Evolutionary conservation across 257 asterid species (phyloP).

Genomic region (Lycium barbarum): DNA sequence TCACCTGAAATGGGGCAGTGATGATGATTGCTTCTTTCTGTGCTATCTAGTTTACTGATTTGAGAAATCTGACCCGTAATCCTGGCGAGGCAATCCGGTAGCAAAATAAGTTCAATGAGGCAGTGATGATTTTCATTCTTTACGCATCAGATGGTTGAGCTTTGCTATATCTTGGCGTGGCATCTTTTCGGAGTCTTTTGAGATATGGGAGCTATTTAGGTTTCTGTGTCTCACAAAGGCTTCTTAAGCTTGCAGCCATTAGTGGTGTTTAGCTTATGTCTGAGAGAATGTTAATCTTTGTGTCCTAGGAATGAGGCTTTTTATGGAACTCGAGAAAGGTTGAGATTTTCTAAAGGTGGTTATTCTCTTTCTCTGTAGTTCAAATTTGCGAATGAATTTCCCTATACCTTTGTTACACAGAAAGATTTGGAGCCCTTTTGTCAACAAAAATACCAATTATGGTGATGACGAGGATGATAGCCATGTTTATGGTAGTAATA

Average conservation of each 20-base stretch:
- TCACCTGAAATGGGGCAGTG: too few relatives aligned
- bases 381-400: neutral
- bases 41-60: too few relatives aligned
- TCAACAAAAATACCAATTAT: neutral
- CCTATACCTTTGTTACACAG: neutral
- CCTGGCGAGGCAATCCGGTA: too few relatives aligned
- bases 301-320: neutral
- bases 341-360: slow-evolving; percentile 20
- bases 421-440: slow-evolving; percentile 4
- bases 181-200: slow-evolving; percentile 16
- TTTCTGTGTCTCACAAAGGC: slow-evolving; percentile 37
- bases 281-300: neutral
- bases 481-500: neutral
- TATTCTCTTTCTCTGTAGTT: slow-evolving; percentile 12
- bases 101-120: too few relatives aligned
- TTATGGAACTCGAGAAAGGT: slow-evolving; percentile 9
- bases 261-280: slow-evolving; percentile 7
- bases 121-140: neutral
- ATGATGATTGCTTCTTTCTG: too few relatives aligned
- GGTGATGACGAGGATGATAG: neutral
- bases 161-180: slow-evolving; percentile 17
- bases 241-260: slow-evolving; percentile 26
- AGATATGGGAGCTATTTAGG: slow-evolving; percentile 18
- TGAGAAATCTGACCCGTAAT: too few relatives aligned
- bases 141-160: neutral